Conservation (phyloP, 2,329 filamentous ascomycete species). For the Cadophora gregata region DNA sequence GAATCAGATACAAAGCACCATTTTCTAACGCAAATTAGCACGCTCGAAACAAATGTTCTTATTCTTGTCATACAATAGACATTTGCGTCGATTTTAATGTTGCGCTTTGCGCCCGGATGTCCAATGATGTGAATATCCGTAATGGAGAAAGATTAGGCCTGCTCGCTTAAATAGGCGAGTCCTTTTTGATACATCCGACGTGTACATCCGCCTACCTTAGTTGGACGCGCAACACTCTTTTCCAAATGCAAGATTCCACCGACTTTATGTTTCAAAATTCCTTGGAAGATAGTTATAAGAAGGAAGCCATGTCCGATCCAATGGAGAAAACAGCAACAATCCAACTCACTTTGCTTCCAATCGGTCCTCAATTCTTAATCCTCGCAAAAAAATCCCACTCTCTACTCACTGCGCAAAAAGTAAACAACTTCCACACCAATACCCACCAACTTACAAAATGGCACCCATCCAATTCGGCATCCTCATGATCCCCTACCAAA, state of each 20-base stretch:
- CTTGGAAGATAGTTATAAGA: not conserved
- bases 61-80: no score
- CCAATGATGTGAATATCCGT: not conserved
- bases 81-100: no score
- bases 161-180: not conserved
- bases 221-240: not conserved
- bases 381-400: not conserved
- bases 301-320: not conserved
- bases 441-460: conserved; percentile 32
- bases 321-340: not conserved
- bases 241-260: not conserved
- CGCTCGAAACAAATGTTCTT: no score
- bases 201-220: not conserved
- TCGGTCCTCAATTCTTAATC: not conserved
- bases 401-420: not conserved
- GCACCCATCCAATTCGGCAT: conserved; percentile 39
- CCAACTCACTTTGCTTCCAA: not conserved
- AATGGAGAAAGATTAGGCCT: not conserved
- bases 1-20: no score
- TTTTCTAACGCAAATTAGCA: no score
- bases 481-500: conserved; percentile 39
- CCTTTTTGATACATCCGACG: not conserved
- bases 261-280: not conserved
- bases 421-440: not conserved
- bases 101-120: not conserved